These are phyloP conservation scores for Trypanosoma congolense DNA, from an alignment of 208 protist genomes.

Conservation along the genomic window DNA sequence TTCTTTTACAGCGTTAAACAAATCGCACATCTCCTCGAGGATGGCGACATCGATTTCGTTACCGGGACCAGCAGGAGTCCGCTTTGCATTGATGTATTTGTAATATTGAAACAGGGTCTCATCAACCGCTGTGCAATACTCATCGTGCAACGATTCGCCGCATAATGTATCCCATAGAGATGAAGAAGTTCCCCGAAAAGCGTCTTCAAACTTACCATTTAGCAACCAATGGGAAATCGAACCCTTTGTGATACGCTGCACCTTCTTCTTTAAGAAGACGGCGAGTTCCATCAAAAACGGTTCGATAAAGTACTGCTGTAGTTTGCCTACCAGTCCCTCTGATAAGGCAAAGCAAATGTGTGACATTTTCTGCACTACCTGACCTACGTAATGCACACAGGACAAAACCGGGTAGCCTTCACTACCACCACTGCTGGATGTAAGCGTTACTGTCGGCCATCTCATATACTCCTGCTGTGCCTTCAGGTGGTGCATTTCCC, in stretches of 20 bases:
- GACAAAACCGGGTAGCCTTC: constrained; percentile 46
- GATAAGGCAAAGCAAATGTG: constrained; percentile 46
- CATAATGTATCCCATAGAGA: constrained; percentile 46
- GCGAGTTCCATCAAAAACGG: constrained; percentile 64
- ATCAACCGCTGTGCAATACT: constrained; percentile 54
- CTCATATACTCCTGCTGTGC: constrained; percentile 11
- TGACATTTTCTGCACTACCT: constrained; percentile 61
- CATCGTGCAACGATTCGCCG: constrained; percentile 37
- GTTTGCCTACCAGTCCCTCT: constrained; percentile 37
- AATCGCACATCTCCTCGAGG: constrained; percentile 27
- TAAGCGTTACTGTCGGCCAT: constrained; percentile 59
- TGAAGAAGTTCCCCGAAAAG: constrained; percentile 49
- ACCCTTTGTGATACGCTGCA: constrained; percentile 48
- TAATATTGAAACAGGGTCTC: constrained; percentile 72
- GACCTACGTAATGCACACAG: constrained; percentile 75
- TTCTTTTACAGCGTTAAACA: constrained; percentile 10
- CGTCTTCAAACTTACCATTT: constrained; percentile 61
- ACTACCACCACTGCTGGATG: constrained; percentile 8
- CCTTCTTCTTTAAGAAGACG: constrained; percentile 59
- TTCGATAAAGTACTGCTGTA: constrained; percentile 62
- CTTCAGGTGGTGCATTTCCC: constrained; percentile 9
- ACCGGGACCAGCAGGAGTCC: constrained; percentile 78
- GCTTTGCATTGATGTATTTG: constrained; percentile 54
- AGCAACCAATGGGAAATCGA: constrained; percentile 58
- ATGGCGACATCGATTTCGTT: constrained; percentile 19